Conservation (phyloP, 192 early-diverging fungal genomes). For the Coemansia sp. region DNA sequence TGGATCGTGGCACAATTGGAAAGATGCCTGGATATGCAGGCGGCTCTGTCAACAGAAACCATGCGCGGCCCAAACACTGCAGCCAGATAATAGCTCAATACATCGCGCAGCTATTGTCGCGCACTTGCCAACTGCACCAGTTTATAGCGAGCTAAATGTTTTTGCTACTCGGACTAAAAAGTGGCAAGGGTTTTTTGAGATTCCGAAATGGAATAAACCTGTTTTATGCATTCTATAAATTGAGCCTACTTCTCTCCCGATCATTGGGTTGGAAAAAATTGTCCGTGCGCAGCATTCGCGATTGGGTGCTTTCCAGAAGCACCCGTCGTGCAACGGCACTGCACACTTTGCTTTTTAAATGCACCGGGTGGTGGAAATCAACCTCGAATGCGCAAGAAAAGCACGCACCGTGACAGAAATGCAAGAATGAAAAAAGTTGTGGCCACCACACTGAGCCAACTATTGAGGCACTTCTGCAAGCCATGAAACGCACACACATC, state of each 20-base stretch:
- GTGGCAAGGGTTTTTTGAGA: background rate
- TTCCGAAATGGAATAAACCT: background rate
- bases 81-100: constrained; percentile 5
- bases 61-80: constrained; percentile 1
- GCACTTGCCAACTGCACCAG: background rate
- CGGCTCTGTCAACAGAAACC: background rate
- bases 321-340: background rate
- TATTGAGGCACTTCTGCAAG: constrained; percentile 5
- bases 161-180: background rate
- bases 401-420: background rate
- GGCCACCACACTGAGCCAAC: background rate
- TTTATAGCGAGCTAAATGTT: background rate
- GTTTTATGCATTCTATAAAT: background rate
- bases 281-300: background rate
- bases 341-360: background rate
- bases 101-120: background rate
- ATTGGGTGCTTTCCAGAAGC: background rate
- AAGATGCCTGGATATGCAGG: constrained; percentile 1
- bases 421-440: background rate
- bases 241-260: background rate
- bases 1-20: constrained; percentile 4
- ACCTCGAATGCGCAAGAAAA: background rate
- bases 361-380: background rate
- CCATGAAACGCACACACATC: constrained; percentile 8
- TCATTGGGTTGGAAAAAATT: background rate